A percentile compares a stretch with the other conserved stretches of the same genome.
Evolutionary conservation across 1,139 yeast species (phyloP).

Genomic region (Suhomyces ambrosiae): DNA sequence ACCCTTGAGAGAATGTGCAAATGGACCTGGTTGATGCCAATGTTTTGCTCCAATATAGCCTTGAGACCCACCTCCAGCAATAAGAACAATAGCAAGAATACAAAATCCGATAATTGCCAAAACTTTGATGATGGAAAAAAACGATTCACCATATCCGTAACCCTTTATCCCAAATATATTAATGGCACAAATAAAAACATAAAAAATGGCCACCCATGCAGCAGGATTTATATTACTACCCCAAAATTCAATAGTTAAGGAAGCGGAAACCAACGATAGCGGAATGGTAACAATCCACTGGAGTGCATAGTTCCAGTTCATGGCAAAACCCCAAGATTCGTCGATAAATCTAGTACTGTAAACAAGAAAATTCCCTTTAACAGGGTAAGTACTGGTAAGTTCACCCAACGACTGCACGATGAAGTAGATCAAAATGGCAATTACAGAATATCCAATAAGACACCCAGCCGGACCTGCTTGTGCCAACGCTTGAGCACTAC

Average conservation of each 20-base stretch:
- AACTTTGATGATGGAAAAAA: conserved; percentile 25
- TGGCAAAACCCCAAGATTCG: conserved; percentile 28
- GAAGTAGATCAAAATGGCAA: conserved; percentile 24
- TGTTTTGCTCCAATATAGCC: conserved; percentile 24
- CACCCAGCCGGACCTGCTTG: conserved; percentile 26
- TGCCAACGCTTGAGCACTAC: conserved; percentile 24
- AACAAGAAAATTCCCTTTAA: conserved; percentile 25
- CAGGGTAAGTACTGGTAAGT: conserved; percentile 23
- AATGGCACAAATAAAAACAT: conserved; percentile 21
- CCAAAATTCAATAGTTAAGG: conserved; percentile 27
- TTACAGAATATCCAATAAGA: conserved; percentile 25
- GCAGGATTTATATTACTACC: conserved; percentile 21
- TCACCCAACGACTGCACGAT: conserved; percentile 27
- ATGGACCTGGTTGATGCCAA: conserved; percentile 26
- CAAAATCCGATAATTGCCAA: conserved; percentile 25
- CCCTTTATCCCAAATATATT: conserved; percentile 24
- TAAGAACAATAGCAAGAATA: conserved; percentile 23
- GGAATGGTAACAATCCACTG: conserved; percentile 29
- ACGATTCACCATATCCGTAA: conserved; percentile 23
- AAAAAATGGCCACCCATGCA: conserved; percentile 27
- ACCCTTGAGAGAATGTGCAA: conserved; percentile 26
- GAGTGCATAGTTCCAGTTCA: conserved; percentile 28
- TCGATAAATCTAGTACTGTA: conserved; percentile 27
- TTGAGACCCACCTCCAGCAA: conserved; percentile 22
- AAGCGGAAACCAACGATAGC: conserved; percentile 25